Base-by-base conservation (phyloP, 352 stramenopile species). In the Sclerospora graminicola region DNA sequence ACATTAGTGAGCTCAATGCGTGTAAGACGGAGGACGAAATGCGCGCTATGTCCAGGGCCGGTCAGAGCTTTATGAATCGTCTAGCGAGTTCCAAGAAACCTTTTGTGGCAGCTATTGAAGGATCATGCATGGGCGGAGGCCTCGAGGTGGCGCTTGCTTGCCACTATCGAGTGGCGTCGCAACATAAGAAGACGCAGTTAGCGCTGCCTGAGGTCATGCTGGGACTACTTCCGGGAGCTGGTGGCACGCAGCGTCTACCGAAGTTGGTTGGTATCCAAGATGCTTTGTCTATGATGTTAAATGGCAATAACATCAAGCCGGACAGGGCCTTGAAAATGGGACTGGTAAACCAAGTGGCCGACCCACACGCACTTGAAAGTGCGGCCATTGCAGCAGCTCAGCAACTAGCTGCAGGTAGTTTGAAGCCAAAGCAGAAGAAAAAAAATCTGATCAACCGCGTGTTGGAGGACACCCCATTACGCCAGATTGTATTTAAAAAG, bases 261-360 rank as follows among this genome's bases (percentile, higher is more conserved):
- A 78, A 91, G 38, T 67, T 98, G 4, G 84, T 99, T 13, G 96
- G 96, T 8, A 70, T 97, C 23, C 70, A 92, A 28, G 74, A 79
- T 27, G 91, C 91, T 13, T 75, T 99, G 58, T 92, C 98, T 57
- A 97, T 98, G 85, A 98, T 98, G 83, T 72, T 98, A 24, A 98
- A 84, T 4, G 96, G 95, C 54, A 98, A 98, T 60, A 95, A 97
- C 49, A 84, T 99, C 37, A 79, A 82, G 35, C 77, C 95, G 0
- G 84, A 96, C 65, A 96, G 97, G 60, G 96, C 96, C 5, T 95
- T 97, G 56, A 97, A 97, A 58, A 95, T 98, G 77, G 96, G 96
- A 5, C 73, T 99, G 14, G 95, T 98, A 4, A 90, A 98, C 69
- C 66, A 97, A 48, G 90, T 98, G 10, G 84, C 95, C 1, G 89